Evolutionary conservation across 768 basidiomycete species (phyloP), one percentile per base, ranked within the genome.

Genomic region (Serendipita sp.): DNA sequence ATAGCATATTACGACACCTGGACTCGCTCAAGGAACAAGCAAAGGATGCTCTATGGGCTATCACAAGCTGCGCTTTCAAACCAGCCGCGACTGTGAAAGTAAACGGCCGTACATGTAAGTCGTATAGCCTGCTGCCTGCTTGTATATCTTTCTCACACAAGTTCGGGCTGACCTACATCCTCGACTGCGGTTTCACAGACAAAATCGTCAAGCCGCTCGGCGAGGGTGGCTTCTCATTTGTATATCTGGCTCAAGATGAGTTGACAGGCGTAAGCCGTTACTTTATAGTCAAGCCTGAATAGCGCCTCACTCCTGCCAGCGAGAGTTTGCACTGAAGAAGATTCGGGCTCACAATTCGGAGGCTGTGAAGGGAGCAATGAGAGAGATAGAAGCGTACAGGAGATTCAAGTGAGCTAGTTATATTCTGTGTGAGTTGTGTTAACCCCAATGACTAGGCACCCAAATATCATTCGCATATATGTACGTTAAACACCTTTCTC

Each of bases 321-420:
- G 93, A 68, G 84, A 90, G 78, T 98, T 95, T 70, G 96, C 96
- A 0, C 78, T 99, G 67, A 99, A 99, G 79, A 98, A 96, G 76
- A 94, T 96, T 72, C 81, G 92, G 48, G 91, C 91, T 1, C 87
- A 86, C 46, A 91, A 91, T 5, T 78, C 82, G 3, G 92, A 95
- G 64, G 86, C 85, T 8, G 91, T 98, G 65, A 86, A 87, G 70
- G 90, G 91, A 72, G 89, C 85, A 3, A 86, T 91, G 88, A 79
- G 84, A 60, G 91, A 91, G 73, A 86, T 91, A 2, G 91, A 95
- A 73, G 94, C 96, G 0, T 96, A 96, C 73, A 79, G 92, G 71
- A 82, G 95, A 66, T 98, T 98, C 80, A 89, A 85, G 90, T 90
- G 73, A 75, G 86, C 78, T 28, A 45, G 16, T 16, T 47, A 28